Evolutionary conservation across 2,329 filamentous ascomycete genomes (phyloP).

Genomic region (Gaeumannomyces sp.): DNA sequence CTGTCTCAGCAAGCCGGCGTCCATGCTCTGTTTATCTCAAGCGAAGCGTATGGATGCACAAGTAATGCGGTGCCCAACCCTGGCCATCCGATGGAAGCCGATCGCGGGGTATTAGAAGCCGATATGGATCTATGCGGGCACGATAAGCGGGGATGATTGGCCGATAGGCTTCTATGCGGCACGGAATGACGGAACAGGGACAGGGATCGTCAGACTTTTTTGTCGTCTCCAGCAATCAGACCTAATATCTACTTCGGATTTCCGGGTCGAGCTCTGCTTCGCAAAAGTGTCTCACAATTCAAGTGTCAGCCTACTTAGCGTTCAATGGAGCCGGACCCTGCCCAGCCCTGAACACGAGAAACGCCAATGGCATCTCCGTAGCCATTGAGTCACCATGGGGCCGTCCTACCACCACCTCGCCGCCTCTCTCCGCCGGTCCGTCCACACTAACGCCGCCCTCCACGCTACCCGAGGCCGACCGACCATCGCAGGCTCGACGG

Average conservation of each 20-base stretch:
- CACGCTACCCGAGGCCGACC: slow-evolving; percentile 1
- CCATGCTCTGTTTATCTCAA: no score
- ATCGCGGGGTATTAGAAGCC: background rate
- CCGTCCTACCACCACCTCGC: slow-evolving; percentile 5
- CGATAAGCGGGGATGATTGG: background rate
- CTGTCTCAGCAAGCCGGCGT: no score
- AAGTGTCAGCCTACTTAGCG: background rate
- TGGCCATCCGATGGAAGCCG: background rate
- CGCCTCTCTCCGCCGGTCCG: background rate
- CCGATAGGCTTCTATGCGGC: background rate
- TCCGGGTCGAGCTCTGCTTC: no score
- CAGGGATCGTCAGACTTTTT: background rate
- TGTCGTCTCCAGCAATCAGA: background rate
- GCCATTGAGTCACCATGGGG: background rate
- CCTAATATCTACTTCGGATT: no score
- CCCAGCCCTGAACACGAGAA: no score
- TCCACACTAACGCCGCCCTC: background rate
- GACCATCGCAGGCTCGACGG: slow-evolving; percentile 8
- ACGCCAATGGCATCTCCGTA: background rate
- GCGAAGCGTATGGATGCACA: no score
- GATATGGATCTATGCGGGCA: background rate
- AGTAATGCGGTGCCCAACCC: no score
- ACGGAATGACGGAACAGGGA: background rate
- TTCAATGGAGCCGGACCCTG: no score
- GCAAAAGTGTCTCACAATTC: no score